Percentiles rank a stretch among this genome's conserved stretches.
Evolutionary conservation across 2,329 filamentous ascomycete genomes (phyloP).

Genomic region (Aspergillus calidoustus): DNA sequence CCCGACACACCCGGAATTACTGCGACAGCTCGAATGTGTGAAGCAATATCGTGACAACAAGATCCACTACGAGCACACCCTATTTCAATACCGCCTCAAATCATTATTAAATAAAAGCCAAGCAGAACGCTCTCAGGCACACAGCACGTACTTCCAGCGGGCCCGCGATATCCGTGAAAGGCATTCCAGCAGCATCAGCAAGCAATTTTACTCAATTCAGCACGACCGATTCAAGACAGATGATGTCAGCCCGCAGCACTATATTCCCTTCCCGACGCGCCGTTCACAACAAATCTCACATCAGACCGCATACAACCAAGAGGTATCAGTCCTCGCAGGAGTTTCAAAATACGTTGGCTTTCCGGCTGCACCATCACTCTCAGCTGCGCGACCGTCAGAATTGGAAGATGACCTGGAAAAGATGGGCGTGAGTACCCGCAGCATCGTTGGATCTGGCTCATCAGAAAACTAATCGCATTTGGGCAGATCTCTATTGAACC

Average conservation of each 20-base stretch:
- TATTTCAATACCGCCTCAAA: slow-evolving; percentile 74
- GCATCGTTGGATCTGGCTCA: neutral
- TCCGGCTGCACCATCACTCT: slow-evolving; percentile 87
- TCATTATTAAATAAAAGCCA: slow-evolving; percentile 75
- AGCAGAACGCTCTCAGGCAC: slow-evolving; percentile 81
- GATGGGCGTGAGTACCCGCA: slow-evolving; percentile 73
- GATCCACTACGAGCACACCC: slow-evolving; percentile 73
- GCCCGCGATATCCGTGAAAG: slow-evolving; percentile 81
- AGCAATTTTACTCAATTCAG: slow-evolving; percentile 92
- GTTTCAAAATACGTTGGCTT: slow-evolving; percentile 96
- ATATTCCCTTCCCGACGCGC: slow-evolving; percentile 77
- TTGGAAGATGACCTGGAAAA: slow-evolving; percentile 85
- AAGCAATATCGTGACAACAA: slow-evolving; percentile 82
- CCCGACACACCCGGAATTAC: slow-evolving; percentile 83
- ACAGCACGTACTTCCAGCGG: slow-evolving; percentile 88
- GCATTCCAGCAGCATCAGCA: slow-evolving; percentile 78
- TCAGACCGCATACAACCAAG: slow-evolving; percentile 89
- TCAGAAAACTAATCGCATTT: too few species aligned
- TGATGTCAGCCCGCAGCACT: slow-evolving; percentile 79
- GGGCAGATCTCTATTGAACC: slow-evolving; percentile 37
- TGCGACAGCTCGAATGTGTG: slow-evolving; percentile 87
- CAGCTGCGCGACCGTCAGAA: slow-evolving; percentile 71
- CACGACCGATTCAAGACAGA: slow-evolving; percentile 80
- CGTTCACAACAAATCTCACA: slow-evolving; percentile 79
- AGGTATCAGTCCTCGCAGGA: slow-evolving; percentile 88